Conservation (phyloP, 2,329 filamentous ascomycete genomes). For the Colletotrichum phormii region DNA sequence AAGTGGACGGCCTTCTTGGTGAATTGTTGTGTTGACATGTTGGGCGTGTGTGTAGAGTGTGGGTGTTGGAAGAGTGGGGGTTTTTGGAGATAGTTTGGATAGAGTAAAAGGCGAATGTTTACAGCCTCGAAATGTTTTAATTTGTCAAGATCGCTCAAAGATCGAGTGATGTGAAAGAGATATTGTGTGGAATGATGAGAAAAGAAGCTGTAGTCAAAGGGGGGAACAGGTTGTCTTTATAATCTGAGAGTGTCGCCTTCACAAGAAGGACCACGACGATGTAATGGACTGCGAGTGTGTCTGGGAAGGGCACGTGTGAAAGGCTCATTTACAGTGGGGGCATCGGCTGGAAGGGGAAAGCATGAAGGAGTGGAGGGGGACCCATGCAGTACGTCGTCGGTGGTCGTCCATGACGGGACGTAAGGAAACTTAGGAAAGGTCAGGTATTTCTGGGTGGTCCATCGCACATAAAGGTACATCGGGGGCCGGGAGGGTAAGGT, state of each 20-base stretch:
- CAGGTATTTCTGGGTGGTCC: neutral
- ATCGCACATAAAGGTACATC: neutral
- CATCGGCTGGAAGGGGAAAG: conserved; percentile 30
- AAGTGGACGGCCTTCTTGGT: conserved; percentile 83
- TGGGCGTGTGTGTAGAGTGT: conserved; percentile 40
- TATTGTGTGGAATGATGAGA: neutral
- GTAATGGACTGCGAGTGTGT: conserved; percentile 24
- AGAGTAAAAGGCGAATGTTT: no score
- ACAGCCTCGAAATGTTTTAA: neutral
- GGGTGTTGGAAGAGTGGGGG: neutral
- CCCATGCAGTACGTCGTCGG: conserved; percentile 30
- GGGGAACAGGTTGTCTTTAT: conserved; percentile 28
- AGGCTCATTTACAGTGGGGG: conserved; percentile 33
- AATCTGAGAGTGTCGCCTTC: conserved; percentile 30
- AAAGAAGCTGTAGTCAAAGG: rapidly evolving
- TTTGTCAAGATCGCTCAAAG: neutral
- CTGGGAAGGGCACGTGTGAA: conserved; percentile 31
- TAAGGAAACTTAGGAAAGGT: neutral
- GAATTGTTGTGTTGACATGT: conserved; percentile 48
- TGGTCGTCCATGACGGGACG: neutral
- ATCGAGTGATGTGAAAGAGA: neutral
- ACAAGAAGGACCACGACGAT: conserved; percentile 29
- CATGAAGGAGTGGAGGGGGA: conserved; percentile 30
- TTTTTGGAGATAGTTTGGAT: conserved; percentile 16
- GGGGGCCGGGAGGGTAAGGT: no score